Base-by-base conservation (phyloP, 164 flowering plant species). In the Litsea cubeba region DNA sequence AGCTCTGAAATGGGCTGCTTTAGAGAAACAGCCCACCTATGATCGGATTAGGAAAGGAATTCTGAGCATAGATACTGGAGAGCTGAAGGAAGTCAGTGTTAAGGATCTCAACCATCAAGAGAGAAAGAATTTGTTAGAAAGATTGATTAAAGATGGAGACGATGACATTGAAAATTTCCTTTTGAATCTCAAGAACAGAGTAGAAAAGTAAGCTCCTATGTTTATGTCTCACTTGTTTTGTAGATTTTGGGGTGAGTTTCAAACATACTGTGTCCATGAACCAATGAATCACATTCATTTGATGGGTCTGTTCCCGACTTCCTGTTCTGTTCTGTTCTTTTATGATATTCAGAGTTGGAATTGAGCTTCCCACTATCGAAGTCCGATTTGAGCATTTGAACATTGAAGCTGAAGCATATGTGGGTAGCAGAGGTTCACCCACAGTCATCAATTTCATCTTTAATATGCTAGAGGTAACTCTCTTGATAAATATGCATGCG, bases 141-240 rank as follows among this genome's bases (percentile, higher is more conserved):
- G 82, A 65, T 25, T 93, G 12, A 87, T 93, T 28, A 89, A 72
- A 81, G 91, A 85, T 74, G 89, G 95, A 0, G 97, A 93, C 73
- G 98, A 93, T 76, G 95, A 91, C 77, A 93, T 89, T 69, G 98
- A 93, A 83, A 89, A 84, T 85, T 91, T 86, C 88, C 76, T 93
- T 81, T 78, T 35, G 60, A 93, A 88, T 74, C 83, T 91, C 62
- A 84, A 91, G 63, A 75, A 85, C 64, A 82, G 98, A 57, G 86
- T 91, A 46, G 94, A 91, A 22, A 86, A 84, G 98, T 93, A 22
- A 24, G 14, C 64, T 71, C 3, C 67, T 26, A 14, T 58, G 25
- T 81, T 75, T 84, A 65, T 49, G n/a, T 22, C 26, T 30, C 11
- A 40, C 60, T 62, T 25, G 2, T 62, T 50, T 49, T 32, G 1